Evolutionary conservation across 2,329 filamentous ascomycete genomes (phyloP).

Genomic region (Ophioceras dolichostomum): DNA sequence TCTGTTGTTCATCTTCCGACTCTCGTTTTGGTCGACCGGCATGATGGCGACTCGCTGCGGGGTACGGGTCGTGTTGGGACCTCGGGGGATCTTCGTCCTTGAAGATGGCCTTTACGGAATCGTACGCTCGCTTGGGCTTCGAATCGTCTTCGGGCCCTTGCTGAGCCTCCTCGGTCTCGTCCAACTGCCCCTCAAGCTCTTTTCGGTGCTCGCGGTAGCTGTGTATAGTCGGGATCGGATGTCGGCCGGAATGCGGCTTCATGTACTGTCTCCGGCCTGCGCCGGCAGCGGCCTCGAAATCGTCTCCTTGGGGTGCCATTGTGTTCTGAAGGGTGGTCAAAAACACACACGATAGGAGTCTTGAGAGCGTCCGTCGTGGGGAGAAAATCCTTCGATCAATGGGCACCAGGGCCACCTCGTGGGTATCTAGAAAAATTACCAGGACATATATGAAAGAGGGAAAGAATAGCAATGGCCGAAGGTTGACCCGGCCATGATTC

Average conservation of each 20-base stretch:
- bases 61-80: slow-evolving; percentile 21
- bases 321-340: too few species aligned
- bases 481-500: too few species aligned
- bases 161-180: slow-evolving; percentile 11
- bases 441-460: too few species aligned
- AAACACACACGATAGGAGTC: too few species aligned
- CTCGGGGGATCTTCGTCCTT: slow-evolving; percentile 17
- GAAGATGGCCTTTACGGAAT: slow-evolving; percentile 22
- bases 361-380: too few species aligned
- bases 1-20: too few species aligned
- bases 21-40: slow-evolving; percentile 6
- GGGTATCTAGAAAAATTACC: too few species aligned
- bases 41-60: slow-evolving; percentile 20
- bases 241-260: slow-evolving; percentile 2
- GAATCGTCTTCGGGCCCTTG: slow-evolving; percentile 21
- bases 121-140: slow-evolving; percentile 19
- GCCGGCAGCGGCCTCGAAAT: slow-evolving; percentile 3
- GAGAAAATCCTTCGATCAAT: too few species aligned
- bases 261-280: background rate
- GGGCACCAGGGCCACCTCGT: too few species aligned
- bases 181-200: slow-evolving; percentile 1
- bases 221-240: slow-evolving; percentile 4
- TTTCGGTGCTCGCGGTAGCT: slow-evolving; percentile 4
- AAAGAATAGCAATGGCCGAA: too few species aligned
- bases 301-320: too few species aligned